Evolutionary conservation across 75 land plant genomes (phyloP).

Genomic region (Gnetum montanum): DNA sequence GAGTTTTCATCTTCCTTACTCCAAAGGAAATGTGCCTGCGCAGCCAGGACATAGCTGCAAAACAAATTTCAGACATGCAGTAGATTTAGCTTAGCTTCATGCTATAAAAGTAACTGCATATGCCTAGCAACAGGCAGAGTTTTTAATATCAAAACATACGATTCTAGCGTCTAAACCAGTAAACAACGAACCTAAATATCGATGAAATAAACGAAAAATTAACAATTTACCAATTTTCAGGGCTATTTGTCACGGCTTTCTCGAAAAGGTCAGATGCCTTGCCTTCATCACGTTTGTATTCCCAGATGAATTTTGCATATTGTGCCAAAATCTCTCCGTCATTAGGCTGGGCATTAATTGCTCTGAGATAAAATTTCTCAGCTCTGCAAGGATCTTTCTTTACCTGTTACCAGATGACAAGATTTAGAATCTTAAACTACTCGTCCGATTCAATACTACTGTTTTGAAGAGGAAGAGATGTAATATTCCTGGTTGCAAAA

Average conservation of each 20-base stretch:
- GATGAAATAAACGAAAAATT: background rate
- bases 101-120: too few relatives aligned
- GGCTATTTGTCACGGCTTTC: conserved; percentile 40
- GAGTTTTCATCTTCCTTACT: conserved; percentile 32
- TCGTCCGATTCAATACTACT: background rate
- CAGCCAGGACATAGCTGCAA: conserved; percentile 46
- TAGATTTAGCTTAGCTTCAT: too few relatives aligned
- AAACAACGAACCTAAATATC: background rate
- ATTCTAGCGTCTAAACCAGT: too few relatives aligned
- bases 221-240: conserved; percentile 36
- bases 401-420: conserved; percentile 17
- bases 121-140: too few relatives aligned
- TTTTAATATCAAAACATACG: too few relatives aligned
- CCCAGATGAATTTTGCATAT: conserved; percentile 61
- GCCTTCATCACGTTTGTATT: conserved; percentile 35
- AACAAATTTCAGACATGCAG: too few relatives aligned
- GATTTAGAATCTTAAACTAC: too few relatives aligned
- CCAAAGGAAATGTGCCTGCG: conserved; percentile 58
- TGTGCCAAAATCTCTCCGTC: conserved; percentile 43
- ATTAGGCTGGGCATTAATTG: conserved; percentile 36
- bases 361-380: conserved; percentile 42
- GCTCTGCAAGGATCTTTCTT: conserved; percentile 33
- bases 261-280: conserved; percentile 40
- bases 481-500: background rate
- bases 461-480: background rate